Evolutionary conservation across 495 filamentous ascomycete genomes (phyloP).

Genomic region (Aspergillus avenaceus): DNA sequence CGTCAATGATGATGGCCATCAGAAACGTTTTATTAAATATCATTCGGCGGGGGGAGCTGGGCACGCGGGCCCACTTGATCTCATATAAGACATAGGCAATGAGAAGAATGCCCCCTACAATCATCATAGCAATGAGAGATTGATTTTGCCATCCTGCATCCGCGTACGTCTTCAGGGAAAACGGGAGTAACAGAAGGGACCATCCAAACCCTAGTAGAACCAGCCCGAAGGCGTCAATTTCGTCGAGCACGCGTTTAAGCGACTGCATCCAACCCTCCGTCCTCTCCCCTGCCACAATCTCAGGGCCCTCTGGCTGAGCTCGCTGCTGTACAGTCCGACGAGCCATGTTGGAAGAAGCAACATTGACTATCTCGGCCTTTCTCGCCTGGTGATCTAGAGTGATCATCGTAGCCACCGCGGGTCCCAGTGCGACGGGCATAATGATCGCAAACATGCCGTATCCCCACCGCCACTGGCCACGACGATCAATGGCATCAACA

Average conservation of each 20-base stretch:
- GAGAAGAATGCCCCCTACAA: constrained; percentile 3
- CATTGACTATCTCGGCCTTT: constrained; percentile 20
- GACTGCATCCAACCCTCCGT: background rate
- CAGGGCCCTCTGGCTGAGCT: background rate
- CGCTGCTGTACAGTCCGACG: background rate
- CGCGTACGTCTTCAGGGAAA: constrained; percentile 42
- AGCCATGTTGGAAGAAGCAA: constrained; percentile 3
- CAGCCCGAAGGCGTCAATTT: constrained; percentile 34
- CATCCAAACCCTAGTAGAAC: constrained; percentile 50
- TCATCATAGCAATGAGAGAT: constrained; percentile 13
- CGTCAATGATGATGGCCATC: constrained; percentile 6
- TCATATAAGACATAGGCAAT: constrained; percentile 8
- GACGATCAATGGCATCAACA: constrained; percentile 27
- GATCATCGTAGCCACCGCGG: constrained; percentile 39
- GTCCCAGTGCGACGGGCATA: constrained; percentile 44
- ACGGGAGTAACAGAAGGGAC: constrained; percentile 53
- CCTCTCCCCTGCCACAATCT: background rate
- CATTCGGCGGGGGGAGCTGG: constrained; percentile 5
- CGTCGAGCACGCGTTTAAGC: background rate
- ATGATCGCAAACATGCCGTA: constrained; percentile 55
- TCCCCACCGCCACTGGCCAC: constrained; percentile 53
- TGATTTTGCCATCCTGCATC: constrained; percentile 11
- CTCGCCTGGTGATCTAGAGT: constrained; percentile 50
- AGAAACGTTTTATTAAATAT: constrained; percentile 10
- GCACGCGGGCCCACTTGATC: background rate